A percentile compares a stretch with the other conserved stretches of the same genome.
Conservation (phyloP, 164 flowering plant species). For the Litsea cubeba region DNA sequence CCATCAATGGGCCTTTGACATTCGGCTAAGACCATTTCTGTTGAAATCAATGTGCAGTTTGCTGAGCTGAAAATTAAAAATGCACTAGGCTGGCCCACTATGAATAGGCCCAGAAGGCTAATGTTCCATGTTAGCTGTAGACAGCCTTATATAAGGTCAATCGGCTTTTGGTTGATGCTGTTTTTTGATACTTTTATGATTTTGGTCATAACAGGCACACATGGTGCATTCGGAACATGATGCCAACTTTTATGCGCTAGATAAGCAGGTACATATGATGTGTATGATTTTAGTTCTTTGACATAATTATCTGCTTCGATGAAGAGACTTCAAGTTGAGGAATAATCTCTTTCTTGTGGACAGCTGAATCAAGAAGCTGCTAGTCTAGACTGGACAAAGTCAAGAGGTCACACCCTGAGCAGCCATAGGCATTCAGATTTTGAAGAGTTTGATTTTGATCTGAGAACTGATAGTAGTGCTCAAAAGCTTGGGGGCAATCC, state of each 20-base stretch:
- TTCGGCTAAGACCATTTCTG: too few species aligned
- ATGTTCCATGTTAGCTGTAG: too few species aligned
- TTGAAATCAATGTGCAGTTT: too few species aligned
- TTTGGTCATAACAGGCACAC: conserved; percentile 70
- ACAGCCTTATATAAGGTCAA: too few species aligned
- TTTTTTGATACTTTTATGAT: conserved; percentile 7
- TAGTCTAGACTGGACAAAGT: conserved; percentile 88
- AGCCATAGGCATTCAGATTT: conserved; percentile 31
- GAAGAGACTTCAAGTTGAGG: neutral
- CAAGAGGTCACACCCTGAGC: conserved; percentile 62
- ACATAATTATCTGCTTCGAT: neutral
- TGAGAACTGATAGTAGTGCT: conserved; percentile 25
- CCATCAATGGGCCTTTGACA: neutral
- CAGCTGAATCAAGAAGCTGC: conserved; percentile 89
- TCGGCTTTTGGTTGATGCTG: neutral
- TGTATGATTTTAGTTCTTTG: neutral
- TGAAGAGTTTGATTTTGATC: conserved; percentile 44
- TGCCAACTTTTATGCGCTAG: conserved; percentile 70
- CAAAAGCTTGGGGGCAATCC: conserved; percentile 75
- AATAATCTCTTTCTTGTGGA: conserved; percentile 4
- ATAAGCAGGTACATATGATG: conserved; percentile 58
- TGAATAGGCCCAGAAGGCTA: too few species aligned
- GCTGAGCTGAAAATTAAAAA: too few species aligned
- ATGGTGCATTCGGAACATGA: conserved; percentile 94
- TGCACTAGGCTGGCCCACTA: too few species aligned